Evolutionary conservation across 2,329 filamentous ascomycete species (phyloP), one percentile per base, ranked within the genome.

Genomic region (Aspergillus novofumigatus): DNA sequence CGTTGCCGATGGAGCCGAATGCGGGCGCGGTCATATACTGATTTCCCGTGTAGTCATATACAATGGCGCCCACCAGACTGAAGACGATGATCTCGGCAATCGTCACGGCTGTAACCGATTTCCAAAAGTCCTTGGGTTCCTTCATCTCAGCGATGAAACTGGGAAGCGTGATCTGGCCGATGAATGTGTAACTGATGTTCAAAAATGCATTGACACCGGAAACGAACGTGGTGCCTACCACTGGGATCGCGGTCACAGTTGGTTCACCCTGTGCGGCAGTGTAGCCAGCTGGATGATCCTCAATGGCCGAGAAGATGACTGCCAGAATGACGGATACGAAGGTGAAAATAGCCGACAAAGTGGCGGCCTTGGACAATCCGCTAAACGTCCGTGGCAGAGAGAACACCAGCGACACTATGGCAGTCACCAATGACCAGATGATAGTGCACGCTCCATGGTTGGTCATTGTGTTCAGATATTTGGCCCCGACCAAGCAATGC

Each of bases 111-210:
- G 91, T 96, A 1, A 97, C 83, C 2, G 92, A 91, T 76, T 97
- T 97, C 66, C 91, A 91, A 70, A 97, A 97, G 65, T 97, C 92
- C 56, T 83, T 86, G 1, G 82, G 85, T 49, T 86, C 79, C 69
- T 83, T 89, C 92, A 97, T 97, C 75, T 97, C 92, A 3, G 92
- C 92, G 62, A 97, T 97, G 78, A 97, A 97, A 65, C 89, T 93
- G 0, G 92, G 92, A 14, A 97, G 81, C 0, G 92, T 96, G 67
- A 96, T 96, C 72, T 97, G 92, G 0, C 92, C 92, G 64, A 97
- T 96, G 70, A 97, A 96, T 0, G 92, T 96, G 72, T 96, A 97
- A 75, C 87, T 91, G 70, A 97, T 97, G 75, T 97, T 97, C 72
- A 97, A 82, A 75, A 96, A 96, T 0, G 92, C 92, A 53, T 86